phyloP scores from a whole-genome alignment of 208 protist species.

The Endotrypanum monterogeii region DNA sequence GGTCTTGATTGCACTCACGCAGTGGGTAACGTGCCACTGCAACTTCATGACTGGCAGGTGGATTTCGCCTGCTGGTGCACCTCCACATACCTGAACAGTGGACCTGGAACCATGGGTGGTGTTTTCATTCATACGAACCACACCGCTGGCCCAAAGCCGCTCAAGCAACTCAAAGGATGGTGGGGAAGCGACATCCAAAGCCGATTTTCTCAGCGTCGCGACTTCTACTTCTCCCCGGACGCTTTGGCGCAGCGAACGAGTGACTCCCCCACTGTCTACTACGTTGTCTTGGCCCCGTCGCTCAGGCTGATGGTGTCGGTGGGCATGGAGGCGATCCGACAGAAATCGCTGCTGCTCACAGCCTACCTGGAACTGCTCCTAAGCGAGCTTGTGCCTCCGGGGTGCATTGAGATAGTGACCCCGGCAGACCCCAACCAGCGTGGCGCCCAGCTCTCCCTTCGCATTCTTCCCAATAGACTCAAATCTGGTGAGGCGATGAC shows the following conservation, averaged over 20 bases:
- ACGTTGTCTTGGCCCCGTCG: constrained; percentile 68
- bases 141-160: constrained; percentile 36
- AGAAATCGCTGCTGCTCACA: constrained; percentile 89
- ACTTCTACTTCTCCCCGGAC: constrained; percentile 63
- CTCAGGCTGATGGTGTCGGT: constrained; percentile 89
- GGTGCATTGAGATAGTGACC: constrained; percentile 83
- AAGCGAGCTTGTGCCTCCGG: constrained; percentile 57
- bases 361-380: constrained; percentile 92
- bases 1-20: constrained; percentile 95
- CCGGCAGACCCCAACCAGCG: constrained; percentile 74
- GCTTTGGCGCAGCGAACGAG: constrained; percentile 86
- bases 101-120: constrained; percentile 88
- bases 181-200: constrained; percentile 86
- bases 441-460: constrained; percentile 90
- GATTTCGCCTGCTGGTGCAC: constrained; percentile 97
- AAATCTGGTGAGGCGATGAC: constrained; percentile 11
- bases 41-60: constrained; percentile 95
- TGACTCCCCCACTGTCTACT: constrained; percentile 67
- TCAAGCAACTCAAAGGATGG: constrained; percentile 86
- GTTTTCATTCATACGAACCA: constrained; percentile 93
- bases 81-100: constrained; percentile 97
- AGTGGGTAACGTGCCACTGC: constrained; percentile 92
- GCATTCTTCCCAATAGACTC: constrained; percentile 64
- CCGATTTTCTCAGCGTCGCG: constrained; percentile 72
- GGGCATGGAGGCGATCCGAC: constrained; percentile 66